Evolutionary conservation across 495 filamentous ascomycete genomes (phyloP).

Genomic region (Talaromyces stipitatus): DNA sequence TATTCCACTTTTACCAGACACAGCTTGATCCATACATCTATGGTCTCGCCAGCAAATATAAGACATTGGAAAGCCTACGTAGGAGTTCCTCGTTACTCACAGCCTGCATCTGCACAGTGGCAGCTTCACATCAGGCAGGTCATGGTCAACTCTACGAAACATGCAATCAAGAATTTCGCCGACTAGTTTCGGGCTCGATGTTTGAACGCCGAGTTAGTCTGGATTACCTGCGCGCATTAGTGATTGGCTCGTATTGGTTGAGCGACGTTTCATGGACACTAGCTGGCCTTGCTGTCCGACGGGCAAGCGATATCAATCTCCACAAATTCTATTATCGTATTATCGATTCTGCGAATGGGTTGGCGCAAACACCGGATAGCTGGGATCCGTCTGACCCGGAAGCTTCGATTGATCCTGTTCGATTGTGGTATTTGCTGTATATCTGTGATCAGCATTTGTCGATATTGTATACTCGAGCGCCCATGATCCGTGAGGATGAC

Average conservation of each 20-base stretch:
- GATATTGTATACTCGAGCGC: slow-evolving; percentile 36
- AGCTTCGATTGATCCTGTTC: slow-evolving; percentile 21
- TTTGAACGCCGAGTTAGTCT: slow-evolving; percentile 31
- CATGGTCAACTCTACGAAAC: slow-evolving; percentile 26
- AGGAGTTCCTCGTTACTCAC: slow-evolving; percentile 25
- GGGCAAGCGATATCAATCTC: slow-evolving; percentile 33
- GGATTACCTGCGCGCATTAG: slow-evolving; percentile 35
- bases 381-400: slow-evolving; percentile 4
- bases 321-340: slow-evolving; percentile 23
- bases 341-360: slow-evolving; percentile 12
- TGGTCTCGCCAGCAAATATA: slow-evolving; percentile 28
- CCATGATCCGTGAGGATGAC: slow-evolving; percentile 31
- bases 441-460: slow-evolving; percentile 40
- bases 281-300: slow-evolving; percentile 34
- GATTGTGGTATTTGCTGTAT: slow-evolving; percentile 36
- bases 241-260: slow-evolving; percentile 38
- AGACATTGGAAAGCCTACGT: slow-evolving; percentile 21
- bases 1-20: slow-evolving; percentile 30
- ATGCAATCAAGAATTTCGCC: slow-evolving; percentile 34
- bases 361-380: slow-evolving; percentile 12
- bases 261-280: slow-evolving; percentile 34
- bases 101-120: slow-evolving; percentile 35
- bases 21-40: slow-evolving; percentile 37
- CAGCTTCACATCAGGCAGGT: slow-evolving; percentile 31
- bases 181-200: slow-evolving; percentile 26